phyloP scores from a whole-genome alignment of 2,329 filamentous ascomycete genomes.

The Calonectria multiphialidica region DNA sequence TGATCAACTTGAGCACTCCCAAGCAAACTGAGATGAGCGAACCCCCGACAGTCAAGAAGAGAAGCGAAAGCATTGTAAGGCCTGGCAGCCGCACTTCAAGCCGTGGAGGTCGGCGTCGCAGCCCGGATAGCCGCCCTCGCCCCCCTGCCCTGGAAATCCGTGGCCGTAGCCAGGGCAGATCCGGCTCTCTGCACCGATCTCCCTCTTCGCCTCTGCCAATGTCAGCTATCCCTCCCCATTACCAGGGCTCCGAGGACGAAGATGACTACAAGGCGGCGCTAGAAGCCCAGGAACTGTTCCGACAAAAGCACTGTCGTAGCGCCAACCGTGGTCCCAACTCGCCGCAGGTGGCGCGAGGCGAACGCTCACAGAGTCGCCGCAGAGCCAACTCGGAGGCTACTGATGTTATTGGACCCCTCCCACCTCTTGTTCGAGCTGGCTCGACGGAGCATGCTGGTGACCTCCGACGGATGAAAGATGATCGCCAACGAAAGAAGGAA shows the following conservation, averaged over 20 bases:
- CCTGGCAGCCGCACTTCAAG: constrained; percentile 62
- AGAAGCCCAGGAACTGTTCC: constrained; percentile 67
- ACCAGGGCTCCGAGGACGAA: constrained; percentile 72
- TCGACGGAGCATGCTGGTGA: constrained; percentile 66
- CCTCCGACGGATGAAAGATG: constrained; percentile 67
- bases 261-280: constrained; percentile 68
- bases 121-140: constrained; percentile 58
- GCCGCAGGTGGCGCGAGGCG: constrained; percentile 49
- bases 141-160: constrained; percentile 63
- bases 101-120: constrained; percentile 60
- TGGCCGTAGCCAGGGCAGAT: constrained; percentile 72
- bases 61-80: constrained; percentile 48
- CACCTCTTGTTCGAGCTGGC: constrained; percentile 48
- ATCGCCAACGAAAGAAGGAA: constrained; percentile 77
- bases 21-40: constrained; percentile 51
- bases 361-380: constrained; percentile 56
- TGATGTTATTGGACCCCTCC: constrained; percentile 48
- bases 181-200: constrained; percentile 72
- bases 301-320: constrained; percentile 66
- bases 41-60: constrained; percentile 60
- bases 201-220: constrained; percentile 87
- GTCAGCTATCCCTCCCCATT: constrained; percentile 61
- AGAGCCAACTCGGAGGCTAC: constrained; percentile 47
- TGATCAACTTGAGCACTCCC: constrained; percentile 71
- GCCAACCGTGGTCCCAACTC: constrained; percentile 56